Evolutionary conservation across 768 basidiomycete genomes (phyloP).

Genomic region (Flagelloscypha sp.): DNA sequence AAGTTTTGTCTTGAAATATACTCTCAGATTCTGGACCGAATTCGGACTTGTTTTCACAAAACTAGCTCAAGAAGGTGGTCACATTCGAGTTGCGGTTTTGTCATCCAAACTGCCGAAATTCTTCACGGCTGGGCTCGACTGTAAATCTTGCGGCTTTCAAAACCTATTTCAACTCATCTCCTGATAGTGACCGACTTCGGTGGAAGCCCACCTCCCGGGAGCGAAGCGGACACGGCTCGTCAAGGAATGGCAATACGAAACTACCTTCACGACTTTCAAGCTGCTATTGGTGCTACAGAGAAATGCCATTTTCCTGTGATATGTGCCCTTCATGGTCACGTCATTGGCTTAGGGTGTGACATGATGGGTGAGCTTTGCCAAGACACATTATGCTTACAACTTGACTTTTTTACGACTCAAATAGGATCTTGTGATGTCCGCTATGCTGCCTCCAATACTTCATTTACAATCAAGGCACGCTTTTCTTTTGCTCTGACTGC

Average conservation of each 20-base stretch:
- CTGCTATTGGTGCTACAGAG: constrained; percentile 59
- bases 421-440: constrained; percentile 67
- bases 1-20: not conserved
- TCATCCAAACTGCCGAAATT: constrained; percentile 61
- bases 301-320: constrained; percentile 74
- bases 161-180: not conserved
- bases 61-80: constrained; percentile 37
- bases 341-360: constrained; percentile 74
- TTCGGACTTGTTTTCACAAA: constrained; percentile 54
- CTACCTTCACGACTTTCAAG: constrained; percentile 55
- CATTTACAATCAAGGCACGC: constrained; percentile 67
- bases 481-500: not conserved
- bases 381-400: too few relatives aligned
- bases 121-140: constrained; percentile 80
- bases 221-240: constrained; percentile 41
- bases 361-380: constrained; percentile 51
- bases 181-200: constrained; percentile 25
- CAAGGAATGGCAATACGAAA: constrained; percentile 39
- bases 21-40: constrained; percentile 61
- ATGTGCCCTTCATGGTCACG: constrained; percentile 68
- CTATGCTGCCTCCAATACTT: constrained; percentile 51
- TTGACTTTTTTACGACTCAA: too few relatives aligned
- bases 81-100: constrained; percentile 66
- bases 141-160: constrained; percentile 29
- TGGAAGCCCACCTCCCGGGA: constrained; percentile 12